A percentile compares a stretch with the other conserved stretches of the same genome.
Evolutionary conservation across 306 rosid genomes (phyloP).

Genomic region (Medicago ruthenica): DNA sequence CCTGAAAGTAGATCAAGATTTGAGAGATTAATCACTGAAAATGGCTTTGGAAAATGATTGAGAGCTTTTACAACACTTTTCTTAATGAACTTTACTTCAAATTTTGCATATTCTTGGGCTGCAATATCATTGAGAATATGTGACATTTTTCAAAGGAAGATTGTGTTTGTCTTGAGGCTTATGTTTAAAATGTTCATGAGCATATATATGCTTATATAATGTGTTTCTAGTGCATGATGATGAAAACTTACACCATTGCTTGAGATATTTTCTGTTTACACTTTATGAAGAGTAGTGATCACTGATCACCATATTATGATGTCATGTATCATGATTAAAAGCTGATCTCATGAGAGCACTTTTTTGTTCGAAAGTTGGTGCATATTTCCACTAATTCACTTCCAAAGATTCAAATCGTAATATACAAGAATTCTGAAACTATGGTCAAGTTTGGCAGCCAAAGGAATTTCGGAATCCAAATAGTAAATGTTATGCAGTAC

Average conservation of each 20-base stretch:
- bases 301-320: conserved; percentile 8
- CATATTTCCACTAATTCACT: conserved; percentile 35
- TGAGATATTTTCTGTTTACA: conserved; percentile 38
- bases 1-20: conserved; percentile 91
- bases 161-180: conserved; percentile 31
- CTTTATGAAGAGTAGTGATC: conserved; percentile 19
- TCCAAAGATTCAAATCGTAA: conserved; percentile 18
- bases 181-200: conserved; percentile 14
- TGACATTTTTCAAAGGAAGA: conserved; percentile 22
- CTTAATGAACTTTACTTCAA: conserved; percentile 56
- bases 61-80: conserved; percentile 63
- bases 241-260: not conserved
- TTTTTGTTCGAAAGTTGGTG: conserved; percentile 27
- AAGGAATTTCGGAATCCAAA: conserved; percentile 42
- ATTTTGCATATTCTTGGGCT: conserved; percentile 13
- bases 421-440: conserved; percentile 1
- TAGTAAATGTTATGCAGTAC: not conserved
- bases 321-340: conserved; percentile 43
- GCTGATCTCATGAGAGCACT: conserved; percentile 35
- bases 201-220: conserved; percentile 41
- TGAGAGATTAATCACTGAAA: conserved; percentile 57
- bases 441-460: conserved; percentile 53
- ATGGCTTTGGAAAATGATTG: conserved; percentile 48
- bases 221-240: conserved; percentile 25
- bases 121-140: conserved; percentile 39